phyloP scores from a whole-genome alignment of 2,329 filamentous ascomycete genomes.

The Dothistroma septosporum region DNA sequence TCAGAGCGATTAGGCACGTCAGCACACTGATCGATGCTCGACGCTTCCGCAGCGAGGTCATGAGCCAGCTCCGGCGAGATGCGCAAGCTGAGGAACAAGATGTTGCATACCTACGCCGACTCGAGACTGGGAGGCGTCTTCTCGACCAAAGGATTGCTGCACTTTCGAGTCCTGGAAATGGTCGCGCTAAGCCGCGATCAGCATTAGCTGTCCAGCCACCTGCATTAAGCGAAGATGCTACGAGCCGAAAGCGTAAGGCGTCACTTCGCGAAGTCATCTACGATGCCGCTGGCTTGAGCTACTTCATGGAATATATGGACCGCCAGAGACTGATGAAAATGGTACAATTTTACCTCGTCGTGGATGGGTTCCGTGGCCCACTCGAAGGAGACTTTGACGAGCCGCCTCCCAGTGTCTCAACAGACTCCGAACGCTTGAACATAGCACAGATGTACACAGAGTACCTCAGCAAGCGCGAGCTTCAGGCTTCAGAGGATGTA shows the following conservation, averaged over 20 bases:
- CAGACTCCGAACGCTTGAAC: conserved; percentile 78
- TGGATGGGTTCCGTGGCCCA: conserved; percentile 92
- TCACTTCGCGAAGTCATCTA: conserved; percentile 81
- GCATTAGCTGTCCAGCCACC: conserved; percentile 40
- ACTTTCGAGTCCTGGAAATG: conserved; percentile 60
- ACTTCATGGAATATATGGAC: conserved; percentile 99
- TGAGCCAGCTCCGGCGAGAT: conserved; percentile 86
- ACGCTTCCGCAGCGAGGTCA: conserved; percentile 84
- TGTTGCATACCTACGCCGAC: conserved; percentile 75
- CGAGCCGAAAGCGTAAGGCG: conserved; percentile 68
- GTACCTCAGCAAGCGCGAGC: conserved; percentile 76
- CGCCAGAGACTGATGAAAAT: conserved; percentile 78
- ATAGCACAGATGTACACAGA: conserved; percentile 87
- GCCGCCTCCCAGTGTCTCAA: conserved; percentile 47
- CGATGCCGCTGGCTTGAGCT: conserved; percentile 85
- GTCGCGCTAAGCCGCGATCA: conserved; percentile 35
- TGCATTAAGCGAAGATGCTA: conserved; percentile 29
- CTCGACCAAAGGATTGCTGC: conserved; percentile 85
- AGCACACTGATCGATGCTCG: conserved; percentile 90
- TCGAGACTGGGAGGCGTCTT: conserved; percentile 88
- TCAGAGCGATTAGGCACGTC: conserved; percentile 80
- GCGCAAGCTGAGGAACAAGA: conserved; percentile 74
- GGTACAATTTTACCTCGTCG: conserved; percentile 97
- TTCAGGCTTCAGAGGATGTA: conserved; percentile 69
- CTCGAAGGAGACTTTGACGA: conserved; percentile 81